Base-by-base conservation (phyloP, 2,329 filamentous ascomycete species). In the Elsinoe necatrix region DNA sequence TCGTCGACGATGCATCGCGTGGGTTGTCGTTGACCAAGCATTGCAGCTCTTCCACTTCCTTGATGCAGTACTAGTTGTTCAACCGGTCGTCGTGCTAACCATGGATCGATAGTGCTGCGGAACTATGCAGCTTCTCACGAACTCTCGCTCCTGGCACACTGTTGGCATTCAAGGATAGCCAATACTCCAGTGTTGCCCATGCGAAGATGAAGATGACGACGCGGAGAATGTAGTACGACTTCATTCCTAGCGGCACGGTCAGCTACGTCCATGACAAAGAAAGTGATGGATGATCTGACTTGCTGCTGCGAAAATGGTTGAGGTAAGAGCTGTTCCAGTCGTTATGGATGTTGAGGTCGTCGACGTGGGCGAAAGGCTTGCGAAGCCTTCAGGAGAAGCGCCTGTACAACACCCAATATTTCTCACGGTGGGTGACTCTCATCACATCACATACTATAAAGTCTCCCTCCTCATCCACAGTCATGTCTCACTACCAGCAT, bases 321-420 rank as follows among this genome's bases (percentile, higher is more conserved):
- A 34, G 45, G 14, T n/a, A 31, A 34, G 45, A 34, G 27, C 3
- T 31, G 14, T 31, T 18, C 45, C 67, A 37, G 68, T 69, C 21
- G 57, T 59, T 14, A 59, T 63, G 35, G 64, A 62, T 48, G 56
- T 54, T 45, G 60, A 47, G 45, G 67, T 62, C 42, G 66, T 63
- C 20, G 58, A 41, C 52, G 64, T 63, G 64, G 71, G 27, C 25
- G 27, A 29, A 34, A 11, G 16, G 45, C 16, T 18, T 18, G 27
- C 45, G n/a, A 50, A 50, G 27, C 27, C 18, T 12, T 50, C 45
- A 50, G 45, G 45, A 31, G 45, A 31, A 50, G 45, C 45, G 45
- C 45, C 18, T 21, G 27, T 25, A 50, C 29, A 18, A 50, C 25
- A 50, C 9, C 12, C 9, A 31, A 34, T 16, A 14, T 14, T 31